Base-by-base conservation (phyloP, 208 protist species). In the Plasmodiophora brassicae region DNA sequence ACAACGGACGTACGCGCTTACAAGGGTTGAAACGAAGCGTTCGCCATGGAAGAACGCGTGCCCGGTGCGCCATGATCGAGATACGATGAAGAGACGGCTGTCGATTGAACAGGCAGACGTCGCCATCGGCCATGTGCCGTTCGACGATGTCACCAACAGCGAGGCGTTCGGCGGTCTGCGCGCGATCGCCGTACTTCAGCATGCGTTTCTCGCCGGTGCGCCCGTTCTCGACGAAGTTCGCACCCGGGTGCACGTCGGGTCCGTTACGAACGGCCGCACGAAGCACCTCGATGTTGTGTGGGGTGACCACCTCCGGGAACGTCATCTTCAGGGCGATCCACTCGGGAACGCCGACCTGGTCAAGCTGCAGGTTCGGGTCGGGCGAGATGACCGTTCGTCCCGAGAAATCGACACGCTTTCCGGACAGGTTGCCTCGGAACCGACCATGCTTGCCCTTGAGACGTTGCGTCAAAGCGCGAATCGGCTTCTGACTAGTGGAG, bases 351-450 rank as follows among this genome's bases (percentile, higher is more conserved):
- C 94, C 98, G 1, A 99, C 94, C 91, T 99, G 95, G n/a, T 85
- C 88, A 35, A 92, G 38, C 0, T 93, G 91, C 25, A 99, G 88
- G 91, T 99, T 99, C 0, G 98, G 98, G 91, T 99, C 98, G 0
- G 98, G 98, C 0, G 97, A 98, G 92, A 99, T 99, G 87, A 99
- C 98, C 14, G 98, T 99, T 50, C 99, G 95, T 0, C 96, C 96
- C 35, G 96, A 98, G 89, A 99, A 99, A 91, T 99, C 96, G 0
- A 99, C 99, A 72, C 99, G 97, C 91, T 99, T 99, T 84, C 98
- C 98, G 53, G 94, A 98, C 5, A 99, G 93, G 92, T 99, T 99
- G 14, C 97, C 96, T 72, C 89, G 94, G 90, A 99, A 99, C 45
- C 98, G 94, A 38, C 98, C 98, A 46, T 97, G 92, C 92, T 99